Base-by-base conservation (phyloP, 2,329 filamentous ascomycete species). In the Ceratocystis albifundus region DNA sequence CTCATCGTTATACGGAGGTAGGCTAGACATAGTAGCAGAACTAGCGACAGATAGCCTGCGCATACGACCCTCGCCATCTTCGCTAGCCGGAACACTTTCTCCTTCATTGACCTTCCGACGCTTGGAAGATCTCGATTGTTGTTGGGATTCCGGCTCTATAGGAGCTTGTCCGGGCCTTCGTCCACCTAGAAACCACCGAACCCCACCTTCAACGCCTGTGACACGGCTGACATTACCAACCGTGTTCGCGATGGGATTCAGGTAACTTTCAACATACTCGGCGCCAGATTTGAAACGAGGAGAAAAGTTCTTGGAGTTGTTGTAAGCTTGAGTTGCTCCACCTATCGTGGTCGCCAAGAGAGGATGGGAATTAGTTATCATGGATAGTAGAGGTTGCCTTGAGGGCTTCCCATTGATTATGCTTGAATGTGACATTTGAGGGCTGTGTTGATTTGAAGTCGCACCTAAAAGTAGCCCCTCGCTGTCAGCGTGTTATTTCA, bases 291-390 rank as follows among this genome's bases (percentile, higher is more conserved):
- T 91, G 73, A 96, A 90, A 1, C 88, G 84, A 0, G 93, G 91
- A 1, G 90, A 95, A 72, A 93, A 95, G 70, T 92, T 90, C 76
- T 97, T 96, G 10, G 89, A 91, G 2, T 83, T 87, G 32, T 88
- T 87, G 74, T 97, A 97, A 0, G 89, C 90, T 1, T 88, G 90
- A 6, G 93, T 83, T 0, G 91, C 93, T 64, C 87, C 86, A 70
- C 89, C 90, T 71, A 96, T 92, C 0, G 91, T 90, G 32, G 85
- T 90, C 8, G 89, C 90, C 17, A 96, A 82, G 69, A 95, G 80
- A 0, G 93, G 93, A 73, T 96, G 91, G 0, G 89, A 89, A 1
- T 90, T 92, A 0, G 91, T 95, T 25, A 97, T 82, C 0, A 97
- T 84, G 4, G 90, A 89, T 2, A 97, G 79, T 4, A 96, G 80